phyloP scores from a whole-genome alignment of 805 yeast species.

The Priceomyces melissophilus region DNA sequence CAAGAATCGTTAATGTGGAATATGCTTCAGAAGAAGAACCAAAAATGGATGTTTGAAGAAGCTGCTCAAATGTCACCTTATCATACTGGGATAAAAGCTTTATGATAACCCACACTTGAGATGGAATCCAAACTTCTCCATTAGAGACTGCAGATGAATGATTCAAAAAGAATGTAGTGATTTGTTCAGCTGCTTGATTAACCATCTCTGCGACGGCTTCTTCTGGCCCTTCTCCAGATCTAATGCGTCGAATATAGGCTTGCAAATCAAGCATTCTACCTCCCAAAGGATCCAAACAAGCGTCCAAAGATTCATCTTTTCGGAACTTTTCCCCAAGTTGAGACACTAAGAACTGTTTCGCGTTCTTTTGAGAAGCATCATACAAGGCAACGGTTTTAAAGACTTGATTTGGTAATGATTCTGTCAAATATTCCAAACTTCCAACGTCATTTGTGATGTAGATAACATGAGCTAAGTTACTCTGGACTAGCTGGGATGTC shows the following conservation, averaged over 20 bases:
- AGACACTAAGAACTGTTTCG: constrained; percentile 63
- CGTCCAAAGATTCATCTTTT: constrained; percentile 43
- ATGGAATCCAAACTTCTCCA: constrained; percentile 56
- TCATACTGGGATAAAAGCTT: constrained; percentile 54
- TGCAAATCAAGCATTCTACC: constrained; percentile 95
- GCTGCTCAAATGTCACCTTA: constrained; percentile 45
- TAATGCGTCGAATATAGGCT: constrained; percentile 81
- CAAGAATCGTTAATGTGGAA: constrained; percentile 61
- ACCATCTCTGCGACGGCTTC: constrained; percentile 80
- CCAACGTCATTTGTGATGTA: constrained; percentile 85
- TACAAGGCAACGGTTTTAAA: constrained; percentile 70
- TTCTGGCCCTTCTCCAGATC: constrained; percentile 79
- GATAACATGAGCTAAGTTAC: constrained; percentile 86
- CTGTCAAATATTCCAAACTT: constrained; percentile 60
- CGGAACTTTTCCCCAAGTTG: constrained; percentile 39
- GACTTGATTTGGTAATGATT: constrained; percentile 81
- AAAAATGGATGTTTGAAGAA: constrained; percentile 57
- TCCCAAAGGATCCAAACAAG: constrained; percentile 72
- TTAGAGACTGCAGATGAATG: constrained; percentile 15
- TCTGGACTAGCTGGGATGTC: constrained; percentile 74
- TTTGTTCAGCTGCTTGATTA: constrained; percentile 80
- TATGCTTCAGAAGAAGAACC: constrained; percentile 32
- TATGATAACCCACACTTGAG: constrained; percentile 87
- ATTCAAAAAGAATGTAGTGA: constrained; percentile 69
- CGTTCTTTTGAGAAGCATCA: constrained; percentile 74